Conservation (phyloP, 306 rosid genomes). For the Fragaria vesca region DNA sequence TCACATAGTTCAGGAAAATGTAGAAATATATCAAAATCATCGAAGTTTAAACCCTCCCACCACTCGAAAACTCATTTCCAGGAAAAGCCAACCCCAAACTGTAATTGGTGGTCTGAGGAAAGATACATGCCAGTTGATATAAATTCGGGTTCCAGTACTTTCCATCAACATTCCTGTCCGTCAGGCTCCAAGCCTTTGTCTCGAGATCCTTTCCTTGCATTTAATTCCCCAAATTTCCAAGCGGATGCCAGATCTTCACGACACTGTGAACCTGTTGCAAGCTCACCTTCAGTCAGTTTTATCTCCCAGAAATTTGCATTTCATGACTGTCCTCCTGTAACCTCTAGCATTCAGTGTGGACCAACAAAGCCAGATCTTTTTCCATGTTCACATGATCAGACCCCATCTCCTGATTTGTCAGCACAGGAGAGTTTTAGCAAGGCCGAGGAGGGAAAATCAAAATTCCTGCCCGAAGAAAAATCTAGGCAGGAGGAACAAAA, state of each 20-base stretch:
- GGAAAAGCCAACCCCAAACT: conserved; percentile 38
- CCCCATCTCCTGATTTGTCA: conserved; percentile 48
- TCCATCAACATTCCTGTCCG: conserved; percentile 31
- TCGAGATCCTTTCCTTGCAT: conserved; percentile 46
- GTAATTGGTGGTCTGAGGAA: conserved; percentile 49
- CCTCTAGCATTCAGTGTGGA: conserved; percentile 33
- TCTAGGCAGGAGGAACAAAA: conserved; percentile 41
- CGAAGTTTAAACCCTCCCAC: conserved; percentile 41
- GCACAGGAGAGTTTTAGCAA: conserved; percentile 56
- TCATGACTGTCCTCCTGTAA: conserved; percentile 33
- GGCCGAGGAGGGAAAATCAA: conserved; percentile 32
- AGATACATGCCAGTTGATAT: conserved; percentile 40
- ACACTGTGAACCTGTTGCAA: conserved; percentile 31
- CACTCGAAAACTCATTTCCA: conserved; percentile 41
- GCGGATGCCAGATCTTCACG: conserved; percentile 36
- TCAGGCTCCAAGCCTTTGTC: conserved; percentile 37
- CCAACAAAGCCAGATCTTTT: conserved; percentile 34
- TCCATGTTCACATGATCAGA: conserved; percentile 39
- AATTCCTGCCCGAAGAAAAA: conserved; percentile 29
- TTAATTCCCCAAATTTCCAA: conserved; percentile 33
- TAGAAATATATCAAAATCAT: conserved; percentile 34
- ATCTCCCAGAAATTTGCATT: conserved; percentile 36
- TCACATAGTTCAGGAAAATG: conserved; percentile 25
- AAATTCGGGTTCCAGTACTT: conserved; percentile 40
- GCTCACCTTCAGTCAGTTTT: conserved; percentile 49